These are phyloP conservation scores for sunflower (Helianthus annuus) DNA, from an alignment of 129 eudicot species.

Conservation along the genomic window HanXRQr2.0-SUNRISE NC_035438.2:13199473-13199972, in stretches of 20 bases:
- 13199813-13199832: too few species aligned
- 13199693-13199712: conserved; percentile 32
- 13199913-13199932: too few species aligned
- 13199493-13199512: conserved; percentile 43
- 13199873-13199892: too few species aligned
- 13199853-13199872: too few species aligned
- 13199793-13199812: too few species aligned
- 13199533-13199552: conserved; percentile 49
- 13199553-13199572: conserved; percentile 41
- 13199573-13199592: conserved; percentile 56
- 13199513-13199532: conserved; percentile 31
- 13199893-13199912: too few species aligned
- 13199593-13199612: conserved; percentile 45
- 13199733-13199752: neutral
- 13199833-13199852: too few species aligned
- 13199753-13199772: neutral
- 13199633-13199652: conserved; percentile 47
- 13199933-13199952: too few species aligned
- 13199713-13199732: too few species aligned
- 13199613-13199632: conserved; percentile 66
- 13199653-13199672: conserved; percentile 47
- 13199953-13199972: too few species aligned
- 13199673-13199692: conserved; percentile 57
- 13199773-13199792: neutral
- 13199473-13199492: conserved; percentile 26